These are phyloP conservation scores for Kodamaea neixiangensis DNA, from an alignment of 805 yeast genomes.

Conservation along the genomic window DNA sequence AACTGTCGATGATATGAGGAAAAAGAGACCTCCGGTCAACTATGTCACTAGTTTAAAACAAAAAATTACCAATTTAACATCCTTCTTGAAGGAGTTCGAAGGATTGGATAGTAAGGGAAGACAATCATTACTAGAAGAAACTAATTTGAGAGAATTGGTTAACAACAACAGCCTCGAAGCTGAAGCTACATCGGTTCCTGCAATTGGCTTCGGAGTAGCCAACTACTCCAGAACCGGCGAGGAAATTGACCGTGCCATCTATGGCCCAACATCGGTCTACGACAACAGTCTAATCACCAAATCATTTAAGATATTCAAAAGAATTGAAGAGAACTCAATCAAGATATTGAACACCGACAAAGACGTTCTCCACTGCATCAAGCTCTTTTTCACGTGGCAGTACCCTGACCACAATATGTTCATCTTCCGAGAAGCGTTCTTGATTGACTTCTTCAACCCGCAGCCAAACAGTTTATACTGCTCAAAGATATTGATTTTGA, in stretches of 20 bases:
- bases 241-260: slow-evolving; percentile 19
- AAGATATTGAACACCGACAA: slow-evolving; percentile 35
- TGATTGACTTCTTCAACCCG: slow-evolving; percentile 61
- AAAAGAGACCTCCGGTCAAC: slow-evolving; percentile 49
- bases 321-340: slow-evolving; percentile 16
- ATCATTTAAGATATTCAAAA: slow-evolving; percentile 6
- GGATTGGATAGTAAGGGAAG: slow-evolving; percentile 19
- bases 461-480: slow-evolving; percentile 54
- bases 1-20: slow-evolving; percentile 50
- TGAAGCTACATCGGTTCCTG: neutral
- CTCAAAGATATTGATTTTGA: slow-evolving; percentile 52
- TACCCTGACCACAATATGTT: slow-evolving; percentile 66
- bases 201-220: neutral
- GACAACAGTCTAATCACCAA: slow-evolving; percentile 30
- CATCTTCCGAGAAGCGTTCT: slow-evolving; percentile 63
- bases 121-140: slow-evolving; percentile 20
- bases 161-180: slow-evolving; percentile 5
- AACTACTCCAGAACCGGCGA: neutral
- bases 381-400: slow-evolving; percentile 60
- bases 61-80: slow-evolving; percentile 25
- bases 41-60: slow-evolving; percentile 50
- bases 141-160: slow-evolving; percentile 19
- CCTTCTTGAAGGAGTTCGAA: slow-evolving; percentile 27
- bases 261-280: slow-evolving; percentile 50
- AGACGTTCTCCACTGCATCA: slow-evolving; percentile 37